Evolutionary conservation across 345 rosid species (phyloP).

Genomic region (Brassica incana): DNA sequence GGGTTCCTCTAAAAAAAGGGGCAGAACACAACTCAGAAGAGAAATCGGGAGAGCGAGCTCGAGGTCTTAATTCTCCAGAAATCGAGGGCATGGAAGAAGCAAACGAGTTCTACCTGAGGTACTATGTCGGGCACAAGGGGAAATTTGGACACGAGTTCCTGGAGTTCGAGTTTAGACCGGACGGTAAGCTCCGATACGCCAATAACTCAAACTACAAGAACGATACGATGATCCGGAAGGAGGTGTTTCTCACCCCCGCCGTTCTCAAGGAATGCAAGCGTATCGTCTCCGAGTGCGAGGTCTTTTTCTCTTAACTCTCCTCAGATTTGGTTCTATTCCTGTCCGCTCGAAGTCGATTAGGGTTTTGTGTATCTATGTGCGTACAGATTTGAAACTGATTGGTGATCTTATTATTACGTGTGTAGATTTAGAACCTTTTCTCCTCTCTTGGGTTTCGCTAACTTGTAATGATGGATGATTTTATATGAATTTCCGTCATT

Average conservation of each 20-base stretch:
- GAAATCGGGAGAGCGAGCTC: neutral
- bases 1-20: neutral
- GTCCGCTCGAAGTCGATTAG: neutral
- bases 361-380: neutral
- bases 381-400: neutral
- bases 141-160: slow-evolving; percentile 98
- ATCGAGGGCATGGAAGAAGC: slow-evolving; percentile 47
- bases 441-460: neutral
- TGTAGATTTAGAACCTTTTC: slow-evolving; percentile 4
- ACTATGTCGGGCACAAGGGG: slow-evolving; percentile 98
- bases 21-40: neutral
- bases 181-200: slow-evolving; percentile 97
- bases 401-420: neutral
- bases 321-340: neutral
- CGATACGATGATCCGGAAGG: slow-evolving; percentile 98
- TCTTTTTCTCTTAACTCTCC: slow-evolving; percentile 9
- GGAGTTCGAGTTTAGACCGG: slow-evolving; percentile 97
- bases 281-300: slow-evolving; percentile 97
- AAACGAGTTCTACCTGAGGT: slow-evolving; percentile 82
- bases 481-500: neutral
- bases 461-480: neutral
- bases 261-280: slow-evolving; percentile 95
- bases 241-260: slow-evolving; percentile 93
- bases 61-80: too few relatives aligned
- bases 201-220: slow-evolving; percentile 99